phyloP scores from a whole-genome alignment of 306 rosid species.

The Gillenia trifoliata region DNA sequence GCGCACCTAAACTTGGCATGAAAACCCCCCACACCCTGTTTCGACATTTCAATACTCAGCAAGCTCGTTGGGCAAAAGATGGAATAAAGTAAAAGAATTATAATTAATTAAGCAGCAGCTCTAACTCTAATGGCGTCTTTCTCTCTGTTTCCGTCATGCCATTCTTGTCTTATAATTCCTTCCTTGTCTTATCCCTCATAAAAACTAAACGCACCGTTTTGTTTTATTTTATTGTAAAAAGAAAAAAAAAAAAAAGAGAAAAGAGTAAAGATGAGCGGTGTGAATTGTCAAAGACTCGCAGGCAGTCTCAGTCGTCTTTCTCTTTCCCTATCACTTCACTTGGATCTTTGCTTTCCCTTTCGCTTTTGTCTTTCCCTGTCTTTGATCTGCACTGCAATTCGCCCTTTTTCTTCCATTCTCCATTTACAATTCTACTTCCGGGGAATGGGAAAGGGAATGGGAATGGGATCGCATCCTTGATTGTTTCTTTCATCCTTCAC shows the following conservation, averaged over 20 bases:
- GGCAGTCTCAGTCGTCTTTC: not conserved
- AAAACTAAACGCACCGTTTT: not conserved
- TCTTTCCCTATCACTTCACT: constrained; percentile 30
- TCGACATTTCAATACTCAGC: no score
- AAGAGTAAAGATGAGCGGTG: not conserved
- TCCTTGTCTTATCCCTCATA: not conserved
- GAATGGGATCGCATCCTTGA: constrained; percentile 5
- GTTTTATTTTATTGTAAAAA: not conserved
- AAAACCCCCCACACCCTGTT: no score
- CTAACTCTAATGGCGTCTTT: constrained; percentile 7
- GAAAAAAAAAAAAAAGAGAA: not conserved
- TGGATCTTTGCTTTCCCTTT: constrained; percentile 39
- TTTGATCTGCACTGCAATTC: constrained; percentile 26
- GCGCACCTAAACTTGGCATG: no score
- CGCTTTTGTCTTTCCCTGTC: constrained; percentile 88
- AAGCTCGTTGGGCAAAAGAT: no score
- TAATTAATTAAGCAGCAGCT: not conserved
- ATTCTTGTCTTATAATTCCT: not conserved
- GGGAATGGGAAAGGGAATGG: not conserved
- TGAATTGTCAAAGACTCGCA: not conserved
- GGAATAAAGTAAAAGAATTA: no score
- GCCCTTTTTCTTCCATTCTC: not conserved
- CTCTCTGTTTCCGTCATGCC: not conserved
- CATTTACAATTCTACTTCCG: not conserved
- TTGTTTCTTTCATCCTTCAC: not conserved